These are phyloP conservation scores for Chalciporus sp. DNA, from an alignment of 1,284 basidiomycete genomes.

Conservation along the genomic window DNA sequence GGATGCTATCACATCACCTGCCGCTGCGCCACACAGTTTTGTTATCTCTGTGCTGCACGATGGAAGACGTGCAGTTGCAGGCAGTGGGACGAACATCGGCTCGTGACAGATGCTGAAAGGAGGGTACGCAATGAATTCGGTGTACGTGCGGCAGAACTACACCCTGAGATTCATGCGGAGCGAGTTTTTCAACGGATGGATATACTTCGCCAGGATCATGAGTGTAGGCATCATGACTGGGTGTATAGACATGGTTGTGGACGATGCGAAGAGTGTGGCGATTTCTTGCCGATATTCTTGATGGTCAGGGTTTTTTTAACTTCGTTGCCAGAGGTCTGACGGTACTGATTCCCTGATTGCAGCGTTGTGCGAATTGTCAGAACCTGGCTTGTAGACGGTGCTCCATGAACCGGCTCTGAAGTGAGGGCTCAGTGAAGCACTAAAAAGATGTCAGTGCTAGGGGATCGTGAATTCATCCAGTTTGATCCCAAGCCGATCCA, in stretches of 20 bases:
- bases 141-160: conserved; percentile 5
- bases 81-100: conserved; percentile 42
- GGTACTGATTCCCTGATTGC: conserved; percentile 1
- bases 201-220: conserved; percentile 33
- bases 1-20: conserved; percentile 51
- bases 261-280: conserved; percentile 36
- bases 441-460: too few species aligned
- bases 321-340: neutral
- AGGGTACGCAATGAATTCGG: conserved; percentile 32
- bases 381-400: conserved; percentile 35
- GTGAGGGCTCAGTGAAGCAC: too few species aligned
- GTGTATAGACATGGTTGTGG: conserved; percentile 31
- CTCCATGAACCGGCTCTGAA: conserved; percentile 26
- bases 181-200: conserved; percentile 22
- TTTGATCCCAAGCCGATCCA: too few species aligned
- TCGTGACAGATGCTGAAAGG: conserved; percentile 36
- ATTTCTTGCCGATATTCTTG: conserved; percentile 28
- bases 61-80: conserved; percentile 44
- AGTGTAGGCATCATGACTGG: conserved; percentile 32
- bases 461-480: too few species aligned
- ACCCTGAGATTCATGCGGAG: conserved; percentile 18
- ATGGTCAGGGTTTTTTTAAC: conserved; percentile 29
- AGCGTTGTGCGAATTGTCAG: conserved; percentile 38
- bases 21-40: conserved; percentile 45
- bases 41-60: conserved; percentile 42